Evolutionary conservation across 2,329 filamentous ascomycete genomes (phyloP).

Genomic region (Apiospora sp.): DNA sequence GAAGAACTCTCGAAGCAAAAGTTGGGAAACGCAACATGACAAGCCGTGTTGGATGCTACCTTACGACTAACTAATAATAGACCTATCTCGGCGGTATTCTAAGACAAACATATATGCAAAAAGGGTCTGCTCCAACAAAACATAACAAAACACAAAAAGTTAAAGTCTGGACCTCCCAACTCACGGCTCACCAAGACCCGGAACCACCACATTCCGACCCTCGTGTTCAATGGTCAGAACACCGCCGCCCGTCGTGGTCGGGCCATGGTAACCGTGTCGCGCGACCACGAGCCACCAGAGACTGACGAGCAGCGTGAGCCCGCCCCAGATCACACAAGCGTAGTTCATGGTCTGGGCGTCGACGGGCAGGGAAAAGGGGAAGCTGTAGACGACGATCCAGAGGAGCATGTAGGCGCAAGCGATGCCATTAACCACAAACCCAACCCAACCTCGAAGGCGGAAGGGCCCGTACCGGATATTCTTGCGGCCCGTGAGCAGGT

Average conservation of each 20-base stretch:
- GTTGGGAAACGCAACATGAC: neutral
- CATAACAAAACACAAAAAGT: neutral
- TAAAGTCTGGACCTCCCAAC: neutral
- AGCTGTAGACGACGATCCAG: conserved; percentile 71
- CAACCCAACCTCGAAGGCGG: conserved; percentile 56
- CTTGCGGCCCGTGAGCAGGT: conserved; percentile 54
- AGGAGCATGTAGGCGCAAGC: conserved; percentile 65
- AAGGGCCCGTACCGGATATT: conserved; percentile 65
- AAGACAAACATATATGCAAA: neutral
- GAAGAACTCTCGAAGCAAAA: neutral
- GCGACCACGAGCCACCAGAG: conserved; percentile 49
- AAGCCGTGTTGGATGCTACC: neutral
- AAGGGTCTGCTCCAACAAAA: neutral
- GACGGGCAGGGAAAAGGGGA: conserved; percentile 57
- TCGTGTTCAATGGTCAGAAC: neutral
- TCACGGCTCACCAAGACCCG: neutral
- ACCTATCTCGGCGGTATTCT: neutral
- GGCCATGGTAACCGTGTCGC: conserved; percentile 23
- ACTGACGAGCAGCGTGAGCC: conserved; percentile 47
- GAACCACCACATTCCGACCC: neutral
- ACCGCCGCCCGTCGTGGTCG: conserved; percentile 24
- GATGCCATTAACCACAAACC: conserved; percentile 59
- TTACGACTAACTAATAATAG: neutral
- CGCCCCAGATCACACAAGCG: conserved; percentile 53
- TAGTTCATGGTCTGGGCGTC: conserved; percentile 62